phyloP scores from a whole-genome alignment of 192 early-diverging fungal species.

The Podila clonocystis region DNA sequence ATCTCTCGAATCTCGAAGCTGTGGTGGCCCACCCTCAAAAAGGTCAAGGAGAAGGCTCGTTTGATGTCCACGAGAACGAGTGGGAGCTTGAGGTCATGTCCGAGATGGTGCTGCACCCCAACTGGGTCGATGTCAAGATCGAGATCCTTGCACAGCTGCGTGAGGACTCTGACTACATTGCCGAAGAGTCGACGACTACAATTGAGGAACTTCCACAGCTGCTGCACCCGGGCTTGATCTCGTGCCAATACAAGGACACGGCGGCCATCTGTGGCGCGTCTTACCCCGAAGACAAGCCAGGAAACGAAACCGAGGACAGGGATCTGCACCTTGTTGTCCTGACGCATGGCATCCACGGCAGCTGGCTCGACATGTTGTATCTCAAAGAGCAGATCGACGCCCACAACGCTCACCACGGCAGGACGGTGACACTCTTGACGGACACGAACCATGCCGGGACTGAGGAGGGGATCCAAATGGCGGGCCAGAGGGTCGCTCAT shows the following conservation, averaged over 20 bases:
- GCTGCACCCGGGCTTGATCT: slow-evolving; percentile 6
- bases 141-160: slow-evolving; percentile 22
- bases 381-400: slow-evolving; percentile 53
- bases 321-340: slow-evolving; percentile 50
- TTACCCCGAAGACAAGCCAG: slow-evolving; percentile 1
- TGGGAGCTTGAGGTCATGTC: slow-evolving; percentile 50
- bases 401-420: slow-evolving; percentile 14
- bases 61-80: slow-evolving; percentile 7
- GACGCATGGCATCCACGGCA: slow-evolving; percentile 57
- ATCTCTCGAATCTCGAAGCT: slow-evolving; percentile 28
- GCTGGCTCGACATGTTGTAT: slow-evolving; percentile 53
- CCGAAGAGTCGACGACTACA: not conserved
- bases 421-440: slow-evolving; percentile 33
- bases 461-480: slow-evolving; percentile 56
- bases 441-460: slow-evolving; percentile 59
- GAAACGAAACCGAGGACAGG: not conserved
- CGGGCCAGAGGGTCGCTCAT: slow-evolving; percentile 51
- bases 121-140: slow-evolving; percentile 41
- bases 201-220: not conserved
- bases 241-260: slow-evolving; percentile 42
- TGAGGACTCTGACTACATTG: not conserved
- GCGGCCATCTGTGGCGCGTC: slow-evolving; percentile 25
- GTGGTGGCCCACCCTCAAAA: not conserved
- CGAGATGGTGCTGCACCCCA: slow-evolving; percentile 36
- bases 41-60: slow-evolving; percentile 4